Percentiles rank a stretch among this genome's conserved stretches.
Conservation (phyloP, 2,329 filamentous ascomycete genomes). For the Aureobasidium sp. region DNA sequence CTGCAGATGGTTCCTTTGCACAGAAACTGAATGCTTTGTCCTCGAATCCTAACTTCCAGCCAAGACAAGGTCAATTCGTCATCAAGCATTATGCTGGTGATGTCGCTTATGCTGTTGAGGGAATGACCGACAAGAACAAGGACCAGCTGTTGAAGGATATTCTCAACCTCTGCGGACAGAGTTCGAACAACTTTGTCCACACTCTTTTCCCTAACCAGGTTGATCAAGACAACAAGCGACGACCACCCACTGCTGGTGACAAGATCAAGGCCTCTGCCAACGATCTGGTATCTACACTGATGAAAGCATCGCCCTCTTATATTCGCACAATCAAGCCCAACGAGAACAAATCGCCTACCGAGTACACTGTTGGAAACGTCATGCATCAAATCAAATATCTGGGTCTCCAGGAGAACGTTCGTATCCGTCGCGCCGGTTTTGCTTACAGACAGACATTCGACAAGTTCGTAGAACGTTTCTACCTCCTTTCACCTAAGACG, state of each 20-base stretch:
- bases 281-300: slow-evolving; percentile 84
- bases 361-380: slow-evolving; percentile 88
- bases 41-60: slow-evolving; percentile 78
- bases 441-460: slow-evolving; percentile 96
- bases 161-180: slow-evolving; percentile 74
- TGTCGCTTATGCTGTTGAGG: slow-evolving; percentile 86
- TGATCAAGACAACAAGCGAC: slow-evolving; percentile 89
- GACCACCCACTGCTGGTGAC: slow-evolving; percentile 89
- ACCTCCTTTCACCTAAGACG: slow-evolving; percentile 84
- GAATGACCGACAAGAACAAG: slow-evolving; percentile 99
- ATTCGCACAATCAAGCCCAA: slow-evolving; percentile 99
- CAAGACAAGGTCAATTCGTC: slow-evolving; percentile 90
- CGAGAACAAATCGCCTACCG: slow-evolving; percentile 91
- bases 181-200: slow-evolving; percentile 78
- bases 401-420: slow-evolving; percentile 97
- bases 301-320: slow-evolving; percentile 96
- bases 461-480: slow-evolving; percentile 97
- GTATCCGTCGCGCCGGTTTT: slow-evolving; percentile 91
- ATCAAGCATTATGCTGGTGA: slow-evolving; percentile 99
- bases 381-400: slow-evolving; percentile 98
- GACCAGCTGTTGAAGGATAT: slow-evolving; percentile 93
- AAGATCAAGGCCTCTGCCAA: slow-evolving; percentile 95
- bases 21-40: slow-evolving; percentile 84
- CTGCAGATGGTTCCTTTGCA: slow-evolving; percentile 93
- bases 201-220: slow-evolving; percentile 85